Percentiles rank a stretch among this genome's conserved stretches.
These are phyloP conservation scores for Termitomyces sp. DNA, from an alignment of 768 basidiomycete genomes.

Conservation along the genomic window DNA sequence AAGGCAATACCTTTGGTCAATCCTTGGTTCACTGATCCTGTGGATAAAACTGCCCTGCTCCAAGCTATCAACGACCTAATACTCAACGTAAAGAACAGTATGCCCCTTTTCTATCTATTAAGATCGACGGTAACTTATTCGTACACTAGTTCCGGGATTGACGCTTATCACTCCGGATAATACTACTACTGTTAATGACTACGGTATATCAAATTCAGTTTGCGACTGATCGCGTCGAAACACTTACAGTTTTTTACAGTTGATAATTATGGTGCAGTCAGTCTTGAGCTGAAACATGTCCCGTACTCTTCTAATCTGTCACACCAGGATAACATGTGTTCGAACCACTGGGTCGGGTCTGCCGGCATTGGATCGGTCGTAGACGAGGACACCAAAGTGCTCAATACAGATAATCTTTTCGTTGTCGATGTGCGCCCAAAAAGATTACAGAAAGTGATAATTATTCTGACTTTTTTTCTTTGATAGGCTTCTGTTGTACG, in stretches of 20 bases:
- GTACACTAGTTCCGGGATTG: constrained; percentile 36
- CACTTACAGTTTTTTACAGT: constrained; percentile 20
- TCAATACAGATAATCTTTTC: constrained; percentile 44
- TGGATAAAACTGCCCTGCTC: constrained; percentile 47
- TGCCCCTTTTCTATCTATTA: constrained; percentile 7
- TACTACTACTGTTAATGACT: constrained; percentile 46
- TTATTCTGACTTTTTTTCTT: background rate
- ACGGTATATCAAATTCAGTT: constrained; percentile 29
- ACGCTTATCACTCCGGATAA: constrained; percentile 58
- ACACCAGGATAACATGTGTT: constrained; percentile 37
- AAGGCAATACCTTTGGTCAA: constrained; percentile 40
- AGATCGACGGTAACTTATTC: constrained; percentile 2
- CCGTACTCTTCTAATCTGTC: background rate
- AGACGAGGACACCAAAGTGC: constrained; percentile 52
- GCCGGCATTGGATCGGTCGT: constrained; percentile 50
- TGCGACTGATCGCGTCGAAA: background rate
- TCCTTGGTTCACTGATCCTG: constrained; percentile 56
- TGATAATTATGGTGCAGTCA: constrained; percentile 29
- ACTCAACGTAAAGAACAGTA: constrained; percentile 34
- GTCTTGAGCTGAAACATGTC: background rate
- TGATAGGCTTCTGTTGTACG: constrained; percentile 29
- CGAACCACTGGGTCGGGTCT: constrained; percentile 63
- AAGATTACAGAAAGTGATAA: background rate
- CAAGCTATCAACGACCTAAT: constrained; percentile 46
- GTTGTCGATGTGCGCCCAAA: constrained; percentile 41